A percentile compares a stretch with the other conserved stretches of the same genome.
phyloP scores from a whole-genome alignment of 768 basidiomycete genomes.

The Coprinellus aureogranulatus region DNA sequence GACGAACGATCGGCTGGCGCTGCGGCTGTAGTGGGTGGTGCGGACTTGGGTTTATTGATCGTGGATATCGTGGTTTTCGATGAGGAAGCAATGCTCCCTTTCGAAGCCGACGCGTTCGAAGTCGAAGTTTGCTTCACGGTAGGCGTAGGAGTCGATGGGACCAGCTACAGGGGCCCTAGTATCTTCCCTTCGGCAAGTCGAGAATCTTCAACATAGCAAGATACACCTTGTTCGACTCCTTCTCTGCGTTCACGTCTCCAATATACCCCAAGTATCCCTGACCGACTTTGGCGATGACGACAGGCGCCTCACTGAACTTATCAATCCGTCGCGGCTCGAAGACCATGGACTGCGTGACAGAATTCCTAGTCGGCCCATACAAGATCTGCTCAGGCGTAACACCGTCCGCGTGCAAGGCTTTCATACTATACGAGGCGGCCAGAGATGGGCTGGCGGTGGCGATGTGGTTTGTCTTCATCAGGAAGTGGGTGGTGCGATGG shows the following conservation, averaged over 20 bases:
- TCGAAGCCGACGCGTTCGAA: neutral
- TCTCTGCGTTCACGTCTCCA: conserved; percentile 44
- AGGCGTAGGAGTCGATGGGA: neutral
- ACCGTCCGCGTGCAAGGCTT: conserved; percentile 34
- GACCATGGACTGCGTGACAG: conserved; percentile 25
- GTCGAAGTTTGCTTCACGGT: neutral
- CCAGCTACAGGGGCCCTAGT: neutral
- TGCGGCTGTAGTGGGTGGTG: too few relatives aligned
- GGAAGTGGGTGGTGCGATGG: conserved; percentile 34
- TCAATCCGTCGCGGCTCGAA: conserved; percentile 21
- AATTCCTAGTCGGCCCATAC: conserved; percentile 27
- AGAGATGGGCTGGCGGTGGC: conserved; percentile 29
- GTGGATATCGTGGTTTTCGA: conserved; percentile 7
- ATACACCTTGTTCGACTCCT: conserved; percentile 29
- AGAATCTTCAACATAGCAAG: conserved; percentile 38
- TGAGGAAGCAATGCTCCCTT: neutral
- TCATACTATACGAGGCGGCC: conserved; percentile 38
- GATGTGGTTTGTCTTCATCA: conserved; percentile 29
- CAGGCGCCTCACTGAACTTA: conserved; percentile 28
- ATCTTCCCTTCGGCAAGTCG: conserved; percentile 14
- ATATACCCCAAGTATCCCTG: conserved; percentile 37
- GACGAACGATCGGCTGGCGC: neutral
- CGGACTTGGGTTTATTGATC: neutral
- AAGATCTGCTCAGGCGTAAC: conserved; percentile 29
- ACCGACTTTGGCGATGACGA: conserved; percentile 27